These are phyloP conservation scores for Leptomonas pyrrhocoris DNA, from an alignment of 208 protist species.

Conservation along the genomic window DNA sequence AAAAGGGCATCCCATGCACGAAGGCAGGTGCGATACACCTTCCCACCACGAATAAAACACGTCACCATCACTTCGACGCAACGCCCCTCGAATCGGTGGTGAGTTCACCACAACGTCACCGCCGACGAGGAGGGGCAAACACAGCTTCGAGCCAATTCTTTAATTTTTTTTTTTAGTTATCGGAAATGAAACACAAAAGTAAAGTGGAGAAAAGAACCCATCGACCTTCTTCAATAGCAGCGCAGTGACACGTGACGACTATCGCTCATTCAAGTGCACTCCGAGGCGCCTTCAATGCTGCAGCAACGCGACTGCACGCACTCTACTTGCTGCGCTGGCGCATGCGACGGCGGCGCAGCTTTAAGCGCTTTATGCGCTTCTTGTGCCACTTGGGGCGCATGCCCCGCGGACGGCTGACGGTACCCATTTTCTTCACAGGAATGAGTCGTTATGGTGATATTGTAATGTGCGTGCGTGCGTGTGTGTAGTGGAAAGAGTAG, in stretches of 20 bases:
- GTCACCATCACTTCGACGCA: too few relatives aligned
- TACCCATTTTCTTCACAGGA: slow-evolving; percentile 55
- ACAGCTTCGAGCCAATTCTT: not conserved
- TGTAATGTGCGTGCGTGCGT: too few relatives aligned
- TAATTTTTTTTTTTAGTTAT: not conserved
- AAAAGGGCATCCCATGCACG: too few relatives aligned
- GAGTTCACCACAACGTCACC: too few relatives aligned
- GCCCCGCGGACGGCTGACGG: slow-evolving; percentile 81
- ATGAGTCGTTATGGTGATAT: not conserved
- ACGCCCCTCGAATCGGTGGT: too few relatives aligned
- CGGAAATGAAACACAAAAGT: slow-evolving; percentile 3
- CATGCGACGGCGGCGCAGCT: slow-evolving; percentile 86
- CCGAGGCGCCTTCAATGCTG: not conserved
- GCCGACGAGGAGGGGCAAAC: slow-evolving; percentile 1
- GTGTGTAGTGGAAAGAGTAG: too few relatives aligned
- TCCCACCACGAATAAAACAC: too few relatives aligned
- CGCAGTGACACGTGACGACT: not conserved
- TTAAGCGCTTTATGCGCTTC: slow-evolving; percentile 93
- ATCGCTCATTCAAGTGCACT: not conserved
- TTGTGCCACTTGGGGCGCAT: slow-evolving; percentile 94
- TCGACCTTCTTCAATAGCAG: slow-evolving; percentile 1
- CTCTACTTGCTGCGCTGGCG: slow-evolving; percentile 91
- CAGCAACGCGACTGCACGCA: slow-evolving; percentile 2
- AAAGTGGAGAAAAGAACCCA: slow-evolving; percentile 1
- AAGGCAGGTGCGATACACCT: too few relatives aligned